Percentiles rank a stretch among this genome's conserved stretches.
phyloP scores from a whole-genome alignment of 345 rosid species.

The Psidium guajava region DNA sequence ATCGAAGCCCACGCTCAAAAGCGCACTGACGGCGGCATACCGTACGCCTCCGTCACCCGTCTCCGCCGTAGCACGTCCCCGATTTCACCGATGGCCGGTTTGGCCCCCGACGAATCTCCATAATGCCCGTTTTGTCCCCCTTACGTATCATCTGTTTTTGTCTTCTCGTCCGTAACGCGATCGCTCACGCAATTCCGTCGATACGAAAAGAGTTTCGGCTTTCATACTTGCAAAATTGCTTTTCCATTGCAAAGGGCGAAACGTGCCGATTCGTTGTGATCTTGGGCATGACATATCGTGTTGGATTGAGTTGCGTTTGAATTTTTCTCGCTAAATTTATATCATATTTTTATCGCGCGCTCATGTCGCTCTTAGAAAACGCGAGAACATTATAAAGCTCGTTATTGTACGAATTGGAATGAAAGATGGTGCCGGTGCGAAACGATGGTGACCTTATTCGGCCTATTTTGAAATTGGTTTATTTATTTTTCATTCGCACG shows the following conservation, averaged over 20 bases:
- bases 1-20: not conserved
- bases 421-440: fast-evolving
- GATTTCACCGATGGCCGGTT: not conserved
- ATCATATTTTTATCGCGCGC: no score
- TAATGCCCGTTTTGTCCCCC: not conserved
- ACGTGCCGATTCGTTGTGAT: no score
- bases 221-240: not conserved
- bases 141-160: not conserved
- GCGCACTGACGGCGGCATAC: not conserved
- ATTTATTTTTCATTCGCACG: not conserved
- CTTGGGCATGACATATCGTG: fast-evolving
- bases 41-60: not conserved
- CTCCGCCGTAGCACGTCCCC: not conserved
- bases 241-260: not conserved
- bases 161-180: no score
- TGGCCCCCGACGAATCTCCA: not conserved
- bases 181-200: not conserved
- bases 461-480: not conserved
- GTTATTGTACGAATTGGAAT: not conserved
- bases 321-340: not conserved
- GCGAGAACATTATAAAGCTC: no score
- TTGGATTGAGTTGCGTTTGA: not conserved
- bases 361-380: no score
- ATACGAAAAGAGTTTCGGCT: fast-evolving
- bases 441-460: not conserved